phyloP scores from a whole-genome alignment of 176 grass and related monocot species.

The Metroxylon sagu region DNA sequence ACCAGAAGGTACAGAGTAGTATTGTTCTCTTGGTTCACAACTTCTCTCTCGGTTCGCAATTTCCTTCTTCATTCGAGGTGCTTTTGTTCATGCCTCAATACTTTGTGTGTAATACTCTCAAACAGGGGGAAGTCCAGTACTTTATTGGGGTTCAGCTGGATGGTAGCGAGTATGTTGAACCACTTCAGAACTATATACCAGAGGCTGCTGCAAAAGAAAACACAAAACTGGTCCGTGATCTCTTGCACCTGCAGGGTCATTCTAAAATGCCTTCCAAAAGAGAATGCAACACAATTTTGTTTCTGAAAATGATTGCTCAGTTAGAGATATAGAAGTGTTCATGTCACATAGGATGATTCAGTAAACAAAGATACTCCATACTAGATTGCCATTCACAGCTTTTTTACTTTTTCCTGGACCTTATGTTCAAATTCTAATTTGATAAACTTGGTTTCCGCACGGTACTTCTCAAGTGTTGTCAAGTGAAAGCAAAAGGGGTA shows the following conservation, averaged over 20 bases:
- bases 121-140: conserved; percentile 93
- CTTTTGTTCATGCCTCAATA: too few species aligned
- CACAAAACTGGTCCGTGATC: conserved; percentile 41
- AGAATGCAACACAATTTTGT: too few species aligned
- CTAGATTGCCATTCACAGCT: too few species aligned
- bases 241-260: neutral
- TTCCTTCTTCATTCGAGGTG: neutral
- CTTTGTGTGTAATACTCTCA: neutral
- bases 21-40: conserved; percentile 16
- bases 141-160: conserved; percentile 98
- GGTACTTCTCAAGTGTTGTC: too few species aligned
- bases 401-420: neutral
- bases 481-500: too few species aligned
- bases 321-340: too few species aligned
- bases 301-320: too few species aligned
- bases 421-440: too few species aligned
- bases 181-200: conserved; percentile 33
- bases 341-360: too few species aligned
- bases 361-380: too few species aligned
- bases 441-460: too few species aligned
- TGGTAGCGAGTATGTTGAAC: conserved; percentile 74
- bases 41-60: neutral
- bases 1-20: conserved; percentile 65
- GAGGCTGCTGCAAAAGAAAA: conserved; percentile 69
- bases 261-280: neutral